These are phyloP conservation scores for Vitellaria paradoxa DNA, from an alignment of 179 eudicot genomes.

Conservation along the genomic window DNA sequence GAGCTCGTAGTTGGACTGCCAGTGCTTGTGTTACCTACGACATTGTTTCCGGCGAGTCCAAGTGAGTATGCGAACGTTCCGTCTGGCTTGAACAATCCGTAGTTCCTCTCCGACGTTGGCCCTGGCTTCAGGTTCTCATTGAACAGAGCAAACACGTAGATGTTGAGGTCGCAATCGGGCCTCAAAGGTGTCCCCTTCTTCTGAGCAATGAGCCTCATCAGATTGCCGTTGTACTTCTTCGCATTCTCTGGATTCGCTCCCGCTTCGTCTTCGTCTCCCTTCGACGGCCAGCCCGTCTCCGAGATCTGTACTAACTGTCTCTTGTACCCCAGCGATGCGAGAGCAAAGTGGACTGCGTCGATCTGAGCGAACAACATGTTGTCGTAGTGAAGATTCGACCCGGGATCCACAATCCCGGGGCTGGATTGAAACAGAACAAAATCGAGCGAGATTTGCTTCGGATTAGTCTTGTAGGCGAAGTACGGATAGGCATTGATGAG, in stretches of 20 bases:
- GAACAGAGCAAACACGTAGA: slow-evolving; percentile 73
- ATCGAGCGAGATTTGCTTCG: slow-evolving; percentile 59
- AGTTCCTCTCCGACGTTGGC: slow-evolving; percentile 83
- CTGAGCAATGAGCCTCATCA: slow-evolving; percentile 46
- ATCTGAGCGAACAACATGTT: slow-evolving; percentile 89
- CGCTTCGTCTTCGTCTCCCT: slow-evolving; percentile 73
- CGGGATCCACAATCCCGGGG: slow-evolving; percentile 50
- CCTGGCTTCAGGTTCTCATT: slow-evolving; percentile 93
- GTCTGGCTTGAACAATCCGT: slow-evolving; percentile 83
- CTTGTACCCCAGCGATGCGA: slow-evolving; percentile 42
- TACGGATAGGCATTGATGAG: slow-evolving; percentile 81
- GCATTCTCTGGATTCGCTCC: slow-evolving; percentile 82
- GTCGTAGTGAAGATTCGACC: slow-evolving; percentile 50
- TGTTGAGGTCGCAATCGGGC: slow-evolving; percentile 51
- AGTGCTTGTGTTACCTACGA: slow-evolving; percentile 21
- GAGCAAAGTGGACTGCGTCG: slow-evolving; percentile 75
- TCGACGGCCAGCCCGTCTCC: slow-evolving; percentile 96
- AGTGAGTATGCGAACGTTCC: slow-evolving; percentile 63
- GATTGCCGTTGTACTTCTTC: slow-evolving; percentile 67
- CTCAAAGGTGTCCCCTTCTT: slow-evolving; percentile 73
- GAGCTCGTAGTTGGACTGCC: slow-evolving; percentile 6
- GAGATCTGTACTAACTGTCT: slow-evolving; percentile 60
- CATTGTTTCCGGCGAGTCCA: slow-evolving; percentile 34
- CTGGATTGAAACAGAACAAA: slow-evolving; percentile 61
- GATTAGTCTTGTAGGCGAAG: slow-evolving; percentile 69